Evolutionary conservation across 2,329 filamentous ascomycete genomes (phyloP).

Genomic region (Diaporthe sp.): DNA sequence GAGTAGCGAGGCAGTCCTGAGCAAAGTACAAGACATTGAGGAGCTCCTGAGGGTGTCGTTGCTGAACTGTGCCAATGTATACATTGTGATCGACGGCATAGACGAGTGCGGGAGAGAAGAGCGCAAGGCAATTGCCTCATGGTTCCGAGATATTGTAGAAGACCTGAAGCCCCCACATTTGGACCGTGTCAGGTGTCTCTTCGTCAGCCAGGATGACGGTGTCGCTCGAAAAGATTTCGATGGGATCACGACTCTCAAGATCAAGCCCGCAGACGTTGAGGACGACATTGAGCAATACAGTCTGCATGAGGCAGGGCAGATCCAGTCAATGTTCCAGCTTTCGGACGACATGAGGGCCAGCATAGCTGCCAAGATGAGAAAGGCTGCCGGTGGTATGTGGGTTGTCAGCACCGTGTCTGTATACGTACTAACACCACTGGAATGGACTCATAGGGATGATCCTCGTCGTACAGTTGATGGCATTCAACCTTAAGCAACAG

Average conservation of each 20-base stretch:
- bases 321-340: conserved; percentile 3
- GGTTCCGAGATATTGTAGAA: conserved; percentile 38
- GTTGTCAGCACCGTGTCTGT: not conserved
- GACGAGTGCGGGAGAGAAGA: conserved; percentile 50
- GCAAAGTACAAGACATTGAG: conserved; percentile 39
- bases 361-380: conserved; percentile 1
- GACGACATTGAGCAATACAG: conserved; percentile 10
- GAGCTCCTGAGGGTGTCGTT: conserved; percentile 45
- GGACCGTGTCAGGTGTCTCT: conserved; percentile 41
- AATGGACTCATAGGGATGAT: not conserved
- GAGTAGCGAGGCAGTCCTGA: conserved; percentile 44
- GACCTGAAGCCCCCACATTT: conserved; percentile 10
- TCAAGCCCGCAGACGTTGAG: conserved; percentile 31
- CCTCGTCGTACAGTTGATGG: not conserved
- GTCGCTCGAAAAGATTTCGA: conserved; percentile 43
- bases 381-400: not conserved
- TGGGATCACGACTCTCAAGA: conserved; percentile 38
- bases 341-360: not conserved
- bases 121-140: conserved; percentile 44
- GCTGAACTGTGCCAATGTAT: conserved; percentile 40
- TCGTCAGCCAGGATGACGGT: conserved; percentile 50
- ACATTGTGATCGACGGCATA: conserved; percentile 53
- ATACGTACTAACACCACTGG: not conserved
- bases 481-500: not conserved
- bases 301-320: not conserved